These are phyloP conservation scores for Kernera saxatilis DNA, from an alignment of 345 rosid species.

Conservation along the genomic window DNA sequence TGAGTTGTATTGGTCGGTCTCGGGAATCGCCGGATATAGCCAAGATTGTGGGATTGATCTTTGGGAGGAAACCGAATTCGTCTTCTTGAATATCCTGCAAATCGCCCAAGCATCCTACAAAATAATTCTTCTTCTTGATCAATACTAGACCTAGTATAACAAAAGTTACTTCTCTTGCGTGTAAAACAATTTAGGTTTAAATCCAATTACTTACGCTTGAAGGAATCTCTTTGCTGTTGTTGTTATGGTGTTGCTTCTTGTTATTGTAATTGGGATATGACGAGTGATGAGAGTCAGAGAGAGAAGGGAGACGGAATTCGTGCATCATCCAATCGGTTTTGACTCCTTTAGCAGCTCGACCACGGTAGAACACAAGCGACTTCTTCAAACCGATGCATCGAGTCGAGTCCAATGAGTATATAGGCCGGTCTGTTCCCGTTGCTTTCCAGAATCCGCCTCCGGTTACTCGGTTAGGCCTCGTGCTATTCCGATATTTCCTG, in stretches of 20 bases:
- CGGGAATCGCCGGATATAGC: slow-evolving; percentile 17
- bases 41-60: slow-evolving; percentile 60
- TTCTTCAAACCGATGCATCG: slow-evolving; percentile 89
- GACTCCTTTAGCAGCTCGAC: slow-evolving; percentile 86
- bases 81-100: slow-evolving; percentile 91
- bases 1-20: slow-evolving; percentile 14
- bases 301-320: slow-evolving; percentile 87
- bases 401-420: slow-evolving; percentile 65
- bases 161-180: neutral
- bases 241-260: slow-evolving; percentile 20
- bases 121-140: neutral
- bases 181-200: slow-evolving; percentile 8
- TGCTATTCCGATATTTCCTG: slow-evolving; percentile 85
- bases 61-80: slow-evolving; percentile 58
- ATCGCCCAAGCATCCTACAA: slow-evolving; percentile 93
- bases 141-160: too few species aligned
- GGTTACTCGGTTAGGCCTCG: slow-evolving; percentile 87
- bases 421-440: slow-evolving; percentile 94
- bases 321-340: slow-evolving; percentile 99
- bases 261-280: neutral
- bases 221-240: slow-evolving; percentile 46
- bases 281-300: slow-evolving; percentile 39
- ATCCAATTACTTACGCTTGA: slow-evolving; percentile 40
- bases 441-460: slow-evolving; percentile 99
- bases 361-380: slow-evolving; percentile 87